phyloP scores from a whole-genome alignment of 352 stramenopile genomes.

The Phytopythium mirpurense region DNA sequence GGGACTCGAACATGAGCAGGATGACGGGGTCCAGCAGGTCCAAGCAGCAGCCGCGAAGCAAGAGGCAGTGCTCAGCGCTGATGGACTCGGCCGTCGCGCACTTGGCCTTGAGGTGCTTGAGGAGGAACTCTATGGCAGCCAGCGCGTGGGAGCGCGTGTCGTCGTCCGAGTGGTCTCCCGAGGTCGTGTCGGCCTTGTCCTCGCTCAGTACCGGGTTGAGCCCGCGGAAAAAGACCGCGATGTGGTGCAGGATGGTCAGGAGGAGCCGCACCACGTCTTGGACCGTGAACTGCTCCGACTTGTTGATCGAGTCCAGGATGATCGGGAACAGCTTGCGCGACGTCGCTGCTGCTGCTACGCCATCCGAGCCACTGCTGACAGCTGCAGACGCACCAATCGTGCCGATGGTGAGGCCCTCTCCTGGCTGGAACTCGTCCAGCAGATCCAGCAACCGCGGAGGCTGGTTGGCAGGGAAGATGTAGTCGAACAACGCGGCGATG shows the following conservation, averaged over 20 bases:
- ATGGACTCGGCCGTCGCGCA: conserved; percentile 9
- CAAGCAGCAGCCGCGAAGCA: conserved; percentile 32
- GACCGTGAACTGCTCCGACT: conserved; percentile 25
- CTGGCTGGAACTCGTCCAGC: conserved; percentile 44
- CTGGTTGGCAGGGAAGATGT: conserved; percentile 55
- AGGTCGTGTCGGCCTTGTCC: background rate
- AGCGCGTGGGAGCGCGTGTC: conserved; percentile 30
- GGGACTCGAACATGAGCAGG: conserved; percentile 53
- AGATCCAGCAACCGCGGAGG: conserved; percentile 41
- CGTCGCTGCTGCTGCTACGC: no score
- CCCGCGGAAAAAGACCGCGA: conserved; percentile 29
- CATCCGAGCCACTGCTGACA: background rate
- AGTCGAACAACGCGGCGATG: conserved; percentile 26
- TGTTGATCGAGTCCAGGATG: conserved; percentile 30
- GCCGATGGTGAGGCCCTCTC: conserved; percentile 6
- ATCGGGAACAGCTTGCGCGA: conserved; percentile 27
- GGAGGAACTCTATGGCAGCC: conserved; percentile 27
- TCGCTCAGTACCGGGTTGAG: background rate
- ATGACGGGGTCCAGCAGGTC: conserved; percentile 40
- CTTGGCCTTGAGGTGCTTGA: conserved; percentile 21
- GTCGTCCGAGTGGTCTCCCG: conserved; percentile 8
- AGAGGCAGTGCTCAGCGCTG: conserved; percentile 9
- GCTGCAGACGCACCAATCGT: background rate
- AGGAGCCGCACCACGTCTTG: conserved; percentile 30
- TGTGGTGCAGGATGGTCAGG: conserved; percentile 34